Conservation (phyloP, 306 rosid species). For the Citrullus mucosospermus region DNA sequence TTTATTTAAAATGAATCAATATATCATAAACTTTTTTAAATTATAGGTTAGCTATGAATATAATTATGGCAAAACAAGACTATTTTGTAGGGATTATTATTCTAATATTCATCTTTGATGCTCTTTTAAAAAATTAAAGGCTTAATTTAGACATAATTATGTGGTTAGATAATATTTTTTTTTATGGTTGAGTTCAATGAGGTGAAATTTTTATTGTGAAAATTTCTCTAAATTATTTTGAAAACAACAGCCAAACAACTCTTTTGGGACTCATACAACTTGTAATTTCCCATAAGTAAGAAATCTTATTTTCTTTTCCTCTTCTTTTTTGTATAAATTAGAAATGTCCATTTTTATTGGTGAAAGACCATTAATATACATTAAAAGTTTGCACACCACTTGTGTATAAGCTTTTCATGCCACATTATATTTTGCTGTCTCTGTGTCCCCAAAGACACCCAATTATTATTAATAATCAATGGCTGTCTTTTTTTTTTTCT, state of each 20-base stretch:
- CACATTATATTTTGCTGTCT: constrained; percentile 2
- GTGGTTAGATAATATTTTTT: neutral
- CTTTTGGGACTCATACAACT: neutral
- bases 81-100: too few relatives aligned
- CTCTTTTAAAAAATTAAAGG: too few relatives aligned
- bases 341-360: neutral
- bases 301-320: neutral
- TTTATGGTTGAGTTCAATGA: neutral
- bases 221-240: neutral
- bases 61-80: too few relatives aligned
- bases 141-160: too few relatives aligned
- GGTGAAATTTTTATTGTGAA: neutral
- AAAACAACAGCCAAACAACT: neutral
- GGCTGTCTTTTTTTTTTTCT: neutral
- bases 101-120: too few relatives aligned
- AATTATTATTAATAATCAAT: neutral
- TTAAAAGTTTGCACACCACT: neutral
- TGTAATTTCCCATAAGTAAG: neutral
- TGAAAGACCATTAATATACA: constrained; percentile 1
- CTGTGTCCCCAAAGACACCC: constrained; percentile 1
- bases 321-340: neutral
- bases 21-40: too few relatives aligned
- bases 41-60: too few relatives aligned
- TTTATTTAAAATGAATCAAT: too few relatives aligned
- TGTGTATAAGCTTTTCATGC: neutral